Evolutionary conservation across 768 basidiomycete species (phyloP), one percentile per base, ranked within the genome.

Genomic region (Phaffia tasmanica): DNA sequence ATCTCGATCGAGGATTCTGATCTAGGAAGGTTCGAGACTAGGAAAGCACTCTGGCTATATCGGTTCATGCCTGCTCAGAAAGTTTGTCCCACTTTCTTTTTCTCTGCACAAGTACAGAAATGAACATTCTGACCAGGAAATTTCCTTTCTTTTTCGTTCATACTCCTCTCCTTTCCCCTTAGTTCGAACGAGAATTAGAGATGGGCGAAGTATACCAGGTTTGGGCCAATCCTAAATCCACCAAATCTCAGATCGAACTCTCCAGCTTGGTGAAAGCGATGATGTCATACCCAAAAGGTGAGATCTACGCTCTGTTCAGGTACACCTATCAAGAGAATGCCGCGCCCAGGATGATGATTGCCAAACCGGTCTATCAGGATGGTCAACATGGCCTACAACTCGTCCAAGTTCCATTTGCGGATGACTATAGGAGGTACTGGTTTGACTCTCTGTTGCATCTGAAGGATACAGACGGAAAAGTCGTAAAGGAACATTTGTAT

Each of bases 321-420:
- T 89, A 86, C 85, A 88, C 93, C 23, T 79, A 78, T 48, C 83
- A 79, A 66, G 86, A 91, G 56, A 83, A 82, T 16, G 78, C 80
- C 72, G 89, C 89, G 69, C 87, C 90, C 14, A 19, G 47, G 14
- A 89, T 86, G 74, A 88, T 95, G 83, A 91, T 90, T 48, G 66
- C 23, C 46, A 68, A 57, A 5, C 62, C 67, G 50, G 57, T 46
- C 21, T 51, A 65, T 56, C 35, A 50, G 72, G 81, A 84, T 0
- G 71, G 35, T 80, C 87, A 59, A 14, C 89, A 95, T 71, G 88
- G 84, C 73, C 78, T 94, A 65, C 80, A 90, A 57, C 95, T 87
- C 88, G 83, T 83, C 25, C 86, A 86, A 79, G 83, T 97, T 82
- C 94, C 94, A 0, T 97, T 95, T 73, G 90, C 90, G 1, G 94